These are phyloP conservation scores for Posidonia australis DNA, from an alignment of 106 monocot species.

Conservation along the genomic window DNA sequence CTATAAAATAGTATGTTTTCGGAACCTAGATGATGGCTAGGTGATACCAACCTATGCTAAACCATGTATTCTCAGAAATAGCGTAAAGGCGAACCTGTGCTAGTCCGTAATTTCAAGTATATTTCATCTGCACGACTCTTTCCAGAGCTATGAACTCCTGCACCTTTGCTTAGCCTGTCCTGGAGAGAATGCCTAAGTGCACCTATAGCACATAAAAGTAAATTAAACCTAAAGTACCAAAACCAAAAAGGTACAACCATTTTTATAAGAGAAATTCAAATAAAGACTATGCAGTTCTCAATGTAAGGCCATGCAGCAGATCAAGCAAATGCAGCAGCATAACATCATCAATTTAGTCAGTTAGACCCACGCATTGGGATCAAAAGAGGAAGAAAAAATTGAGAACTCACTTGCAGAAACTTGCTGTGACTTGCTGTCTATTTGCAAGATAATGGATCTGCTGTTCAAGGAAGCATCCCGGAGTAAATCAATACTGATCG, in stretches of 20 bases:
- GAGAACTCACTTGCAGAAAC: slow-evolving; percentile 82
- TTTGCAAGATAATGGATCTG: slow-evolving; percentile 74
- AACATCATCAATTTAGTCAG: background rate
- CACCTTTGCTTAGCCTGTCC: slow-evolving; percentile 77
- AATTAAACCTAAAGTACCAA: background rate
- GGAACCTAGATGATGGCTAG: no score
- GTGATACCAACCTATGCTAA: no score
- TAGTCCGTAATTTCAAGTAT: slow-evolving; percentile 71
- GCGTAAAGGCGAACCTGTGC: slow-evolving; percentile 43
- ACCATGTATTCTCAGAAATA: background rate
- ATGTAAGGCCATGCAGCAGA: background rate
- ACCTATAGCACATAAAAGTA: slow-evolving; percentile 35
- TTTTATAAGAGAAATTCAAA: background rate
- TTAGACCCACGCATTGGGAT: background rate
- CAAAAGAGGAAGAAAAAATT: background rate
- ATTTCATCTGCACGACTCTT: slow-evolving; percentile 67
- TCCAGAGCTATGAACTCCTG: slow-evolving; percentile 37
- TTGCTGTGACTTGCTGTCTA: slow-evolving; percentile 92
- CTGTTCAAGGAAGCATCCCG: slow-evolving; percentile 63
- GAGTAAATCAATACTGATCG: slow-evolving; percentile 65
- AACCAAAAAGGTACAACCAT: background rate
- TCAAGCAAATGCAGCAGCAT: background rate
- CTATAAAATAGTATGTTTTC: no score
- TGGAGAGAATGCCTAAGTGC: slow-evolving; percentile 88
- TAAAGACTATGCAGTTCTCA: background rate